These are phyloP conservation scores for Dispira parvispora DNA, from an alignment of 192 early-diverging fungal species.

Conservation along the genomic window DNA sequence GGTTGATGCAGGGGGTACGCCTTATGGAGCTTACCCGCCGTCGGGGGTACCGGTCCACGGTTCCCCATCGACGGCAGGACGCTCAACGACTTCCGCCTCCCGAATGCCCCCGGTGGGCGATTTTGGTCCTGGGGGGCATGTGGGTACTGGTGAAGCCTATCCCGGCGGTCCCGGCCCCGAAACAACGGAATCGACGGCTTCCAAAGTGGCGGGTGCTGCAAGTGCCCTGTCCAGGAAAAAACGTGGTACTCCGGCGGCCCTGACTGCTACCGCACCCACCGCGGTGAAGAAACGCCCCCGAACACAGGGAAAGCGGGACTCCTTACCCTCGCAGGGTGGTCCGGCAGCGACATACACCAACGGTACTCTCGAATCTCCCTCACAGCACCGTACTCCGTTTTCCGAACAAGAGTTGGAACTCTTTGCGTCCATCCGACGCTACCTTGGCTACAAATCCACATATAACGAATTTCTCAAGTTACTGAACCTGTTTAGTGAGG, in stretches of 20 bases:
- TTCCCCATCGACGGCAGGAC: constrained; percentile 11
- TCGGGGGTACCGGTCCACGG: constrained; percentile 22
- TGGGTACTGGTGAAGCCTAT: constrained; percentile 2
- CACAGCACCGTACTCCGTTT: constrained; percentile 20
- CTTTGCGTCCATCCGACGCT: constrained; percentile 79
- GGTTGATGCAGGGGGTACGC: neutral
- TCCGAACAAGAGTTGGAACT: constrained; percentile 76
- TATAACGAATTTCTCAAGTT: constrained; percentile 97
- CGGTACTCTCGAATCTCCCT: neutral
- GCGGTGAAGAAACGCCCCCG: constrained; percentile 4
- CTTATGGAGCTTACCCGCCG: constrained; percentile 10
- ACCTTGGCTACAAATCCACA: constrained; percentile 69
- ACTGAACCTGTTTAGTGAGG: constrained; percentile 84
- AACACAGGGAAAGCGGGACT: neutral
- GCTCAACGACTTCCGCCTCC: constrained; percentile 12
- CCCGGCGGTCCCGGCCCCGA: constrained; percentile 6
- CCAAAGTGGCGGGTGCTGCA: constrained; percentile 1
- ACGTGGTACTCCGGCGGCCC: neutral
- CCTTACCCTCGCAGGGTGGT: neutral
- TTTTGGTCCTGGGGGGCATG: constrained; percentile 24
- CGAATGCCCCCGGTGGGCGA: constrained; percentile 39
- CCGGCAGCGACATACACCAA: neutral
- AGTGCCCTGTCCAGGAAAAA: constrained; percentile 3
- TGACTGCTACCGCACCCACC: neutral
- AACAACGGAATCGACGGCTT: neutral